A percentile compares a stretch with the other conserved stretches of the same genome.
These are phyloP conservation scores for Murraya koenigii DNA, from an alignment of 345 rosid species.

Conservation along the genomic window DNA sequence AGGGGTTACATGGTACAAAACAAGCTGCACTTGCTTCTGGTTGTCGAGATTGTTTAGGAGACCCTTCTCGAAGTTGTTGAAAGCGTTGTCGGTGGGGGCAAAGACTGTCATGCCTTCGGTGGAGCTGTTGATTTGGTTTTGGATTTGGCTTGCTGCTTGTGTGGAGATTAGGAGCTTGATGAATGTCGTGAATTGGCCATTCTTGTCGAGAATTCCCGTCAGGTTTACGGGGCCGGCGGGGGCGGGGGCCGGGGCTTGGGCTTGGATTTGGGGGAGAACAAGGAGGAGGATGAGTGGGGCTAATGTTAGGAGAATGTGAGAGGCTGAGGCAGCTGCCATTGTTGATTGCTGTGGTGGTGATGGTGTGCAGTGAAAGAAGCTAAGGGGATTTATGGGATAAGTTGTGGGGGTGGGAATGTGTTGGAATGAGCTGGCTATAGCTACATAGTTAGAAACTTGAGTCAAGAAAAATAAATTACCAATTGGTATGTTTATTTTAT, in stretches of 20 bases:
- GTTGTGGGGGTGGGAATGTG: conserved; percentile 22
- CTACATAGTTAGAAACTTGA: background rate
- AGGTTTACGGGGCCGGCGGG: conserved; percentile 63
- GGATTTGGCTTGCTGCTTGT: conserved; percentile 52
- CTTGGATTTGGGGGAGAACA: conserved; percentile 21
- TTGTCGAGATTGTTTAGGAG: conserved; percentile 41
- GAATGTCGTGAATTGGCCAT: conserved; percentile 58
- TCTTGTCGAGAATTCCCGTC: conserved; percentile 67
- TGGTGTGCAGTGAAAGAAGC: conserved; percentile 14
- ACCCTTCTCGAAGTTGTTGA: conserved; percentile 59
- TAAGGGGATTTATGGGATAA: conserved; percentile 26
- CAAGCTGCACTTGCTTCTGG: conserved; percentile 58
- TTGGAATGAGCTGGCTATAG: conserved; percentile 51
- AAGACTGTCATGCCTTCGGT: conserved; percentile 73
- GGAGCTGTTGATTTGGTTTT: conserved; percentile 68
- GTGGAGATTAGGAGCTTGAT: conserved; percentile 57
- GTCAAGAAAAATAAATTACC: background rate
- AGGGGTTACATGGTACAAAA: conserved; percentile 57
- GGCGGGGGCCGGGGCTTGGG: conserved; percentile 53
- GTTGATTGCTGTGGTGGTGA: conserved; percentile 12
- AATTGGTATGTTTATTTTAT: background rate
- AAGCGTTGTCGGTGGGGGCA: conserved; percentile 89
- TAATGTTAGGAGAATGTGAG: conserved; percentile 21
- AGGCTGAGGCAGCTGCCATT: conserved; percentile 41
- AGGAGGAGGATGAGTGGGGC: conserved; percentile 33